Percentiles rank a stretch among this genome's conserved stretches.
Conservation (phyloP, 2,329 filamentous ascomycete genomes). For the Aspergillus sp. region DNA sequence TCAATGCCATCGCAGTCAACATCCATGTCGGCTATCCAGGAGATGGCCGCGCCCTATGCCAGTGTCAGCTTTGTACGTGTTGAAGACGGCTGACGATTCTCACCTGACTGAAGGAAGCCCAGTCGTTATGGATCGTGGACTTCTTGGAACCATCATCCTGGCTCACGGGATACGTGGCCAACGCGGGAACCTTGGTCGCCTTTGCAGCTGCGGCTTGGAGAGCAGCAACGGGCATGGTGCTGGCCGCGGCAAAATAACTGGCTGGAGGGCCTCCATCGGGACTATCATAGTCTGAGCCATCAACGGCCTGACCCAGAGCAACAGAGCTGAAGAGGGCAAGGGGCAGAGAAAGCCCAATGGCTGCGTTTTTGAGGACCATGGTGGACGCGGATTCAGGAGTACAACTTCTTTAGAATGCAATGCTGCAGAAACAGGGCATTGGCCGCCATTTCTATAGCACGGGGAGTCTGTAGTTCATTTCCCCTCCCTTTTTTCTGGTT, state of each 20-base stretch:
- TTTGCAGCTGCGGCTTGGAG: conserved; percentile 24
- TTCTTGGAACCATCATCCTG: conserved; percentile 13
- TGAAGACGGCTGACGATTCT: not conserved
- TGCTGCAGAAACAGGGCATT: not conserved
- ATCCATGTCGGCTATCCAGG: conserved; percentile 33
- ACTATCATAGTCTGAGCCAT: conserved; percentile 22
- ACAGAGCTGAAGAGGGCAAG: not conserved
- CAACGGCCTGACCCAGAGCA: conserved; percentile 12
- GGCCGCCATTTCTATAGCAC: too few relatives aligned
- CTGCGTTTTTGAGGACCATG: not conserved
- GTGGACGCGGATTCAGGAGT: not conserved
- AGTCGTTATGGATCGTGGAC: conserved; percentile 29
- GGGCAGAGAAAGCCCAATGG: not conserved
- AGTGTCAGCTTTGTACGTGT: not conserved
- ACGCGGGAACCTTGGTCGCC: conserved; percentile 20
- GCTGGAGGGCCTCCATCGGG: conserved; percentile 23
- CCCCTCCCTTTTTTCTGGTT: too few relatives aligned
- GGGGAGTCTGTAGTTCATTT: too few relatives aligned
- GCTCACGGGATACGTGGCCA: conserved; percentile 26
- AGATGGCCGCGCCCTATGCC: conserved; percentile 25
- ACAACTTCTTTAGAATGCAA: not conserved
- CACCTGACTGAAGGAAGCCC: conserved; percentile 24
- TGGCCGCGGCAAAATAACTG: conserved; percentile 26
- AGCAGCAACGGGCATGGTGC: conserved; percentile 22
- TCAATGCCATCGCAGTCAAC: conserved; percentile 34